Percentiles rank a stretch among this genome's conserved stretches.
phyloP scores from a whole-genome alignment of 345 rosid genomes.

The Euphorbia peplus region DNA sequence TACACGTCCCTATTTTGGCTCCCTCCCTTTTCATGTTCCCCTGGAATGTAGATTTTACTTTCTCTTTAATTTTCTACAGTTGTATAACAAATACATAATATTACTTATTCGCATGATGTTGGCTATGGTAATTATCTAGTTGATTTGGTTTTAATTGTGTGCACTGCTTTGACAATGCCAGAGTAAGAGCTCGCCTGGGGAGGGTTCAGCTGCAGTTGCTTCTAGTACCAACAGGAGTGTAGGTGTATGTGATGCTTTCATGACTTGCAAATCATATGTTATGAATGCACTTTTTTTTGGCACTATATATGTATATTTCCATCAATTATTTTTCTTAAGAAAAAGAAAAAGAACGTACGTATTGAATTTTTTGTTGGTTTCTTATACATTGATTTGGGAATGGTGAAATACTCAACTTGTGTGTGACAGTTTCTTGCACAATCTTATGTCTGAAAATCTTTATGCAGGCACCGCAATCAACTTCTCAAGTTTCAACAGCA shows the following conservation, averaged over 20 bases:
- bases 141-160: background rate
- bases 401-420: background rate
- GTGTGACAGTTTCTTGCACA: background rate
- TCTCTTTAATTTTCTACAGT: too few relatives aligned
- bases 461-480: conserved; percentile 53
- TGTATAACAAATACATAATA: background rate
- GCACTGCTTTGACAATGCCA: conserved; percentile 28
- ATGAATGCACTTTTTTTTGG: too few relatives aligned
- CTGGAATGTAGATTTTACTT: background rate
- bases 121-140: background rate
- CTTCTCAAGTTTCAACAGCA: conserved; percentile 32
- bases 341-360: too few relatives aligned
- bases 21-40: background rate
- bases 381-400: background rate
- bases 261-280: background rate
- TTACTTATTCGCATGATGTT: background rate
- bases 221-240: conserved; percentile 22
- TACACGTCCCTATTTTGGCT: background rate
- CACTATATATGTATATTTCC: too few relatives aligned
- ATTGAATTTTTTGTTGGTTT: background rate
- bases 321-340: too few relatives aligned
- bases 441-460: background rate
- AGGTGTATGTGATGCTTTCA: background rate
- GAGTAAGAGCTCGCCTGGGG: conserved; percentile 59
- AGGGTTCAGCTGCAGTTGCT: conserved; percentile 51